Base-by-base conservation (phyloP, 108 stramenopile genomes). In the Cyclotella atomus region DNA sequence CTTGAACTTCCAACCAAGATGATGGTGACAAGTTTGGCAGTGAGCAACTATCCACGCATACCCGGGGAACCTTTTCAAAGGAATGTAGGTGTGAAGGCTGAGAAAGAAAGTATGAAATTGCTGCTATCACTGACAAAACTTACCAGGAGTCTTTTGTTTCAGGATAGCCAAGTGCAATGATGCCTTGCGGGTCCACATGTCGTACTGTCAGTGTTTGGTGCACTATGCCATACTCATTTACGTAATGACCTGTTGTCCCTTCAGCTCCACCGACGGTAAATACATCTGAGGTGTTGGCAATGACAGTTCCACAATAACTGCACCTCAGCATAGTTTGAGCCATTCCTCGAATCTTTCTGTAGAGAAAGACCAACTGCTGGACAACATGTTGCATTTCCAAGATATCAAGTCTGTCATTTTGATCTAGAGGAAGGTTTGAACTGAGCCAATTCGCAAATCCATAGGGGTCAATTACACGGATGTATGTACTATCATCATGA, bases 1-100 rank as follows among this genome's bases (percentile, higher is more conserved):
- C 49, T 65, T 55, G 76, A 95, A 95, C 71, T 88, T 92, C 94
- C 94, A 95, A 43, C 94, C 94, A n/a, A 95, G 59, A 49, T 88
- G 79, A 15, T 71, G 63, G n/a, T 36, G 63, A 64, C 94, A 95
- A 4, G 64, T 49, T 9, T 47, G 27, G 47, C 94, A 95, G 50
- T 80, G 71, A 7, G 87, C 67, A 25, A 95, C 87, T 7, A 75
- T 80, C 91, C 91, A 95, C 24, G 79, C 57, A 61, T 90, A 95
- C 2, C 94, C 94, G 32, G 89, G 89, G 66, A 95, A 95, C 85
- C 60, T 61, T n/a, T n/a, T n/a, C n/a, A n/a, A n/a, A n/a, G n/a
- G n/a, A n/a, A n/a, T n/a, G n/a, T n/a, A n/a, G n/a, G n/a, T n/a
- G n/a, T n/a, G n/a, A n/a, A n/a, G n/a, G n/a, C n/a, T n/a, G n/a